Conservation (phyloP, 2,329 filamentous ascomycete species). For the Penicillium crustosum region DNA sequence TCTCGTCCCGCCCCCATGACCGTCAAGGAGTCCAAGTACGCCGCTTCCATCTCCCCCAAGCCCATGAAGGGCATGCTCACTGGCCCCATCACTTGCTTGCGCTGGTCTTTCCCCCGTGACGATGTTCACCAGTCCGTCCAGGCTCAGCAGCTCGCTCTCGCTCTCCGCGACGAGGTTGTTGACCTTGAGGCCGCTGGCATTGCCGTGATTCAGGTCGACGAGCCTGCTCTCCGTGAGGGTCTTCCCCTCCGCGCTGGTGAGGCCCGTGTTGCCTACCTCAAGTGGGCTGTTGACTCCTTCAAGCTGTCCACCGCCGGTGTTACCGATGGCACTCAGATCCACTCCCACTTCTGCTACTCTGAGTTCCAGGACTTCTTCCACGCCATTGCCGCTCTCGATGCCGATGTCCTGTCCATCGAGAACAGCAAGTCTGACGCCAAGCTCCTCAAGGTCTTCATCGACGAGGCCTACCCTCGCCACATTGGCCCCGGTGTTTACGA, state of each 20-base stretch:
- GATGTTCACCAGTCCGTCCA: constrained; percentile 99
- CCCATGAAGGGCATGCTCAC: constrained; percentile 99
- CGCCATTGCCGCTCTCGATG: constrained; percentile 95
- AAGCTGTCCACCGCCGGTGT: constrained; percentile 92
- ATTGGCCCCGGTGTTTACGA: constrained; percentile 99
- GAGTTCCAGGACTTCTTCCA: constrained; percentile 99
- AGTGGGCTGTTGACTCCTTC: constrained; percentile 98
- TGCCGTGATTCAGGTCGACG: constrained; percentile 98
- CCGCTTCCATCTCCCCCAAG: constrained; percentile 92
- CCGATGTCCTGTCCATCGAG: constrained; percentile 98
- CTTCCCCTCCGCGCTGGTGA: constrained; percentile 90
- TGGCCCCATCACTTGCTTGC: constrained; percentile 95
- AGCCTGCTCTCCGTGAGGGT: constrained; percentile 98
- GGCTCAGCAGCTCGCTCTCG: constrained; percentile 96
- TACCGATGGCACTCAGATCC: constrained; percentile 94
- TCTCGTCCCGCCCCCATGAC: constrained; percentile 97
- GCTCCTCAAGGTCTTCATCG: constrained; percentile 97
- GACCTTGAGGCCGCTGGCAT: constrained; percentile 97
- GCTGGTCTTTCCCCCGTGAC: constrained; percentile 99
- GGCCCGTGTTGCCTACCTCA: constrained; percentile 94
- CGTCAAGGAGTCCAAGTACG: constrained; percentile 99
- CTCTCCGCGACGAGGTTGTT: constrained; percentile 96
- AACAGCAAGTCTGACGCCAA: constrained; percentile 99
- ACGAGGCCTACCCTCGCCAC: constrained; percentile 95
- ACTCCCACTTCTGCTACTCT: constrained; percentile 99